Evolutionary conservation across 78 protist species (phyloP).

Genomic region (Dictyostelium capitatum): DNA sequence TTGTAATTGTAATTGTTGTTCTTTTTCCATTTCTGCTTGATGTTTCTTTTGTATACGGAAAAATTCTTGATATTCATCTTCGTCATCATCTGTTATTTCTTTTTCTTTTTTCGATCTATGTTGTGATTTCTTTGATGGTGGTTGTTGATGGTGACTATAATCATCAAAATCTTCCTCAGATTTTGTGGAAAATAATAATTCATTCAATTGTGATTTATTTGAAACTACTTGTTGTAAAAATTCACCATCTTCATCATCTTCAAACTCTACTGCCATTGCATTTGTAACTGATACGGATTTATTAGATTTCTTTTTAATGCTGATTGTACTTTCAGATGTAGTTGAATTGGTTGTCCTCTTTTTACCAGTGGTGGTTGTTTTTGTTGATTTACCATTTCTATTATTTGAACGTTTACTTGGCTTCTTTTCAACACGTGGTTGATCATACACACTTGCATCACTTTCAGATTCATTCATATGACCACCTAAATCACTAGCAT

Average conservation of each 20-base stretch:
- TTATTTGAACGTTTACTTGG: background rate
- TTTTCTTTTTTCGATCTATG: background rate
- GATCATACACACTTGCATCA: background rate
- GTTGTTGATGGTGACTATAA: background rate
- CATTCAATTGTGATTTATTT: background rate
- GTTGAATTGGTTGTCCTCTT: background rate
- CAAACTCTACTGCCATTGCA: background rate
- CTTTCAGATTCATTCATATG: background rate
- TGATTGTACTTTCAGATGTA: background rate
- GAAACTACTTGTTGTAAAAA: constrained; percentile 30
- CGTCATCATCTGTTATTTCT: background rate
- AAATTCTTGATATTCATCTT: constrained; percentile 1
- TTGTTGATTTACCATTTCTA: background rate
- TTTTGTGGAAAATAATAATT: background rate
- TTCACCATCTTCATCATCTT: constrained; percentile 63
- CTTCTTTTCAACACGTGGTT: background rate
- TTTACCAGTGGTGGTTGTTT: background rate
- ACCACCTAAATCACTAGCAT: background rate
- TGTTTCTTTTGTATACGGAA: background rate
- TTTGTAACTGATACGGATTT: too few species aligned
- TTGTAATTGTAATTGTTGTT: background rate
- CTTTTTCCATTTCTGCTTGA: background rate
- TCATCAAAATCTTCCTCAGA: constrained; percentile 19
- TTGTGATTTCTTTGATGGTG: background rate
- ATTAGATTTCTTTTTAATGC: background rate